A percentile compares a stretch with the other conserved stretches of the same genome.
These are phyloP conservation scores for Backusella parvicylindrica DNA, from an alignment of 192 early-diverging fungal genomes.

Conservation along the genomic window DNA sequence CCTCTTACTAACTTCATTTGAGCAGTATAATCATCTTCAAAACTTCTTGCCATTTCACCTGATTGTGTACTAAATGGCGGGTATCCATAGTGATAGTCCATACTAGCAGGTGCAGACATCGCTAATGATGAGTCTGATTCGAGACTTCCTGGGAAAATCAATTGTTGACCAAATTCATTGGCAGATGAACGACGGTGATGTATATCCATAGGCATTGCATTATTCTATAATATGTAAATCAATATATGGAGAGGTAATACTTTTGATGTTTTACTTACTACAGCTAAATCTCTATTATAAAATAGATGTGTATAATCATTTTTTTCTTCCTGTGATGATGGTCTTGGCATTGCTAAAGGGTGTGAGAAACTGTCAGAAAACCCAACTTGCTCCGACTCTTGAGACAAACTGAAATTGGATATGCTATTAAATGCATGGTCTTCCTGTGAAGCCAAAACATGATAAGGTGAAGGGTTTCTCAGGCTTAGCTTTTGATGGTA, in stretches of 20 bases:
- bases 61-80: background rate
- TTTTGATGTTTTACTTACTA: background rate
- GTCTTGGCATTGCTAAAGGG: background rate
- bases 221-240: background rate
- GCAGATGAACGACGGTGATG: conserved; percentile 3
- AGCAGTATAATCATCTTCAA: conserved; percentile 27
- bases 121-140: conserved; percentile 3
- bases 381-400: background rate
- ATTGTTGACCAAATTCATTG: background rate
- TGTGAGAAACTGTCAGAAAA: conserved; percentile 1
- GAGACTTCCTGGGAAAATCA: background rate
- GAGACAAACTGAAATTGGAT: background rate
- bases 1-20: conserved; percentile 41
- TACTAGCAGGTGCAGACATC: conserved; percentile 35
- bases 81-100: conserved; percentile 20
- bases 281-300: background rate
- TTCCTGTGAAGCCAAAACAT: background rate
- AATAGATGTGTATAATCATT: background rate
- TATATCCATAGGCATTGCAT: background rate
- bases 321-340: background rate
- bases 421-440: background rate
- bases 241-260: background rate
- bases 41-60: conserved; percentile 19
- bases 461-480: background rate
- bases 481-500: background rate